Evolutionary conservation across 305 asterid species (phyloP).

Genomic region (Fraxinus greggii): DNA sequence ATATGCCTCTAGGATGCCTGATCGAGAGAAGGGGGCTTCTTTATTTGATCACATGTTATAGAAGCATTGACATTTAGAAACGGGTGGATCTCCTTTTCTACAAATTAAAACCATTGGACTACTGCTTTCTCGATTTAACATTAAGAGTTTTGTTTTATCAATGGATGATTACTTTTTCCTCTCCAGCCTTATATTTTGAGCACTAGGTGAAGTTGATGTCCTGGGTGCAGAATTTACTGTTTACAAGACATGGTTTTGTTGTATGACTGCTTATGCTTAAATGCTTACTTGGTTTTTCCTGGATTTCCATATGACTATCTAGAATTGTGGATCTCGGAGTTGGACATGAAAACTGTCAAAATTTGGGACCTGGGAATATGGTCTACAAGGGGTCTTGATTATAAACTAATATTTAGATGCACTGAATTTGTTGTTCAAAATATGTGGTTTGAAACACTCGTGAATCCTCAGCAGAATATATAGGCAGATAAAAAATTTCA

Average conservation of each 20-base stretch:
- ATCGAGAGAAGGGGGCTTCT: background rate
- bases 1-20: background rate
- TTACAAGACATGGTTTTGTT: background rate
- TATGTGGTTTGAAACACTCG: background rate
- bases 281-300: background rate
- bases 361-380: background rate
- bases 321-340: background rate
- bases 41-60: background rate
- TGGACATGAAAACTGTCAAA: background rate
- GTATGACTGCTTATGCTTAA: background rate
- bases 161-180: background rate
- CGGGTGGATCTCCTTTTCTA: background rate
- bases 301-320: background rate
- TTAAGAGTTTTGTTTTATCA: background rate
- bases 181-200: background rate
- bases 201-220: slow-evolving; percentile 1
- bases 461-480: background rate
- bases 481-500: background rate
- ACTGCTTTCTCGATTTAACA: background rate
- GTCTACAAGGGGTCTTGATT: background rate
- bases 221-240: background rate
- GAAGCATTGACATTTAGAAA: background rate
- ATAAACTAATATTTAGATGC: background rate
- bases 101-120: background rate
- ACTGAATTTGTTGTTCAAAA: background rate